These are phyloP conservation scores for Actinidia polygama DNA, from an alignment of 179 eudicot species.

Conservation along the genomic window DNA sequence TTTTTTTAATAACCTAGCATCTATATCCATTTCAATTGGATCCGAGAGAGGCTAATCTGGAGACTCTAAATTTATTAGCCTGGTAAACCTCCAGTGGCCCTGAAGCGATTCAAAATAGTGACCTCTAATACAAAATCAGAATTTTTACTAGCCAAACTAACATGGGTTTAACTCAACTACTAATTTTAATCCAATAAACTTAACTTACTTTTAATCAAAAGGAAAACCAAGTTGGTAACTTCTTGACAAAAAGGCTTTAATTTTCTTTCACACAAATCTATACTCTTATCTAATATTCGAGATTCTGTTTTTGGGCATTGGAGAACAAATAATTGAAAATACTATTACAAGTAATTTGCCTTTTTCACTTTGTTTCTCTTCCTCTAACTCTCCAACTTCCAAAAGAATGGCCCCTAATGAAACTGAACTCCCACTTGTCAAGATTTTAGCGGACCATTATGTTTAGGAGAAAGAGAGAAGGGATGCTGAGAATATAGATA, in stretches of 20 bases:
- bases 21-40: too few relatives aligned
- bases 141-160: too few relatives aligned
- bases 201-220: neutral
- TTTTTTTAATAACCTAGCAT: too few relatives aligned
- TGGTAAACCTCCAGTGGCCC: too few relatives aligned
- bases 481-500: neutral
- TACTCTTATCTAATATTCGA: neutral
- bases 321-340: neutral
- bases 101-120: too few relatives aligned
- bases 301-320: neutral
- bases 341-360: too few relatives aligned
- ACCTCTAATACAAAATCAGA: too few relatives aligned
- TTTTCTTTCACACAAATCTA: neutral
- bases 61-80: too few relatives aligned
- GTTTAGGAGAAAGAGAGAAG: neutral
- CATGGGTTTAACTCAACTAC: neutral
- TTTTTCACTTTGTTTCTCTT: neutral
- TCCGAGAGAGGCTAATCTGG: too few relatives aligned
- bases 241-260: neutral
- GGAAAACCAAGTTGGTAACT: neutral
- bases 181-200: neutral
- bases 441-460: neutral
- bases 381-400: neutral
- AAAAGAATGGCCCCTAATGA: constrained; percentile 1
- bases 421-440: constrained; percentile 4